Evolutionary conservation across 257 asterid genomes (phyloP), one percentile per base, ranked within the genome.

Genomic region (Rehmannia glutinosa): DNA sequence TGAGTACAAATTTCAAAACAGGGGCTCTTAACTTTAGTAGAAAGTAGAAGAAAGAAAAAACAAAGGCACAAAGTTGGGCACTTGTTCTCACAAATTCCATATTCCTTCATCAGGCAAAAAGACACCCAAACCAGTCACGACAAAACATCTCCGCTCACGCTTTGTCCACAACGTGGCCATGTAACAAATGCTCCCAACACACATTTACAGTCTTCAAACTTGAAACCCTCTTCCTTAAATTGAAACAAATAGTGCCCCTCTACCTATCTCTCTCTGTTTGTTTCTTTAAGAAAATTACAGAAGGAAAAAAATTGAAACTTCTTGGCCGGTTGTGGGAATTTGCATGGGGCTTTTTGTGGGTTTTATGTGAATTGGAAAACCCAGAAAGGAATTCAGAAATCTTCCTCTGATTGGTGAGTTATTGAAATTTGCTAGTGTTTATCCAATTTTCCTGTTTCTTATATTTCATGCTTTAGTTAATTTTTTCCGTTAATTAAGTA

Each of bases 1-100:
- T 76, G 67, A 57, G 66, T 69, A 76, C 84, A 75, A 74, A 73
- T 19, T 57, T 77, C 58, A 66, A 75, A 60, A 68, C 32, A 59
- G 54, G 33, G 3, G 12, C 3, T 19, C 46, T 69, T 20, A 45
- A 75, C 71, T 72, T 72, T 59, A n/a, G 53, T 33, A 53, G 20
- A 72, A 24, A 61, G 27, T 20, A 69, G 39, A 56, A 39, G 56
- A 32, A 41, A 43, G 49, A 39, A 51, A 20, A 56, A 64, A 64
- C 2, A 57, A 39, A 49, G 61, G 66, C 21, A 41, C 52, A 55
- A 66, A 75, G 54, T 73, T 13, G 59, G 83, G 87, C 92, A 76
- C 87, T 80, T 79, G 82, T 83, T 80, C 87, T 77, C 86, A 80
- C 81, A 86, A 86, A 90, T 86, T 87, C 97, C 88, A 86, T 81